Base-by-base conservation (phyloP, 805 yeast genomes). In the Osmozyma mogii region DNA sequence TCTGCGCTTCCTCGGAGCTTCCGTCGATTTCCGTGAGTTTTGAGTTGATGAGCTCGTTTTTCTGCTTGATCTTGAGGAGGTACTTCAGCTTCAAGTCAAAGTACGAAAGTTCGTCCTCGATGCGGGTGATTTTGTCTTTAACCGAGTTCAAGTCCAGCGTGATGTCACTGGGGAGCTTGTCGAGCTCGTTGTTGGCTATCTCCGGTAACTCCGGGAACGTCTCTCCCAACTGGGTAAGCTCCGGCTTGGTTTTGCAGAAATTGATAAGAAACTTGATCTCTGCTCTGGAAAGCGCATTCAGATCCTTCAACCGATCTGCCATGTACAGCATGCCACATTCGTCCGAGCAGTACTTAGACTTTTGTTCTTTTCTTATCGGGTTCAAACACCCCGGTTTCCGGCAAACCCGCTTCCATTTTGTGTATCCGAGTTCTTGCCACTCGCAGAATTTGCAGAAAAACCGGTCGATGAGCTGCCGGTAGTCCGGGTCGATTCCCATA, bases 351-450 rank as follows among this genome's bases (percentile, higher is more conserved):
- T 82, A 87, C 50, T 87, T 84, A 19, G 85, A 72, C 26, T 51
- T 54, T 9, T 29, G 44, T n/a, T 42, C 52, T 14, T 47, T 43
- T 1, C 49, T 54, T 4, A 76, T 72, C 0, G 87, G 79, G 22
- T 65, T 58, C 28, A 44, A 65, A 47, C 96, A 87, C 1, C 47
- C 50, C 1, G 51, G 46, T 9, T 81, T 30, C 16, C 89, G 64
- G 49, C 96, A 87, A 45, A 80, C 81, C 23, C 80, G 66, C 51
- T 79, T 81, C 89, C 89, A 87, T 10, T 66, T 38, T 0, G 89
- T 73, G 17, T 41, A 43, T 1, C 80, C 80, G 18, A 52, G 49
- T 17, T 45, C 74, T 35, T 54, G 51, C 68, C 68, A 63, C 31
- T 69, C 72, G 51, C 96, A 87, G 34, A 75, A 73, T 7, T 80